phyloP scores from a whole-genome alignment of 2,329 filamentous ascomycete genomes.

The Botrytis sinoallii region DNA sequence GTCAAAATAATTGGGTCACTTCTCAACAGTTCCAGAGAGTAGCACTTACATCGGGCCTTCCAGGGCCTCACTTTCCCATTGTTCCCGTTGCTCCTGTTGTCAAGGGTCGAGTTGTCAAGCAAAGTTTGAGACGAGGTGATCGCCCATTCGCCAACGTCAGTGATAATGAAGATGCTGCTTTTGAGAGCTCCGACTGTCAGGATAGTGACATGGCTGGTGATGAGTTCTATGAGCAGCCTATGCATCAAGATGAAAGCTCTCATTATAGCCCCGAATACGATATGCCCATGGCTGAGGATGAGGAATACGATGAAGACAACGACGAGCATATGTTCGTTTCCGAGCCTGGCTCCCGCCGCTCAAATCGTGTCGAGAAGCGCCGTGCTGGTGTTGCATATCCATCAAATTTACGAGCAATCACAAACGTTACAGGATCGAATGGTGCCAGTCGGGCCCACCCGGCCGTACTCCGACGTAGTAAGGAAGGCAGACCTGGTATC shows the following conservation, averaged over 20 bases:
- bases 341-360: not conserved
- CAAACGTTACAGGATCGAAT: not conserved
- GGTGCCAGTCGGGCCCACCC: not conserved
- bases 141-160: not conserved
- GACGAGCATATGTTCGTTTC: not conserved
- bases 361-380: conserved; percentile 5
- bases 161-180: not conserved
- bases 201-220: not conserved
- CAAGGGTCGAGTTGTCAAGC: conserved; percentile 16
- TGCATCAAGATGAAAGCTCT: not conserved
- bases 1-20: not conserved
- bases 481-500: not conserved
- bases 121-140: not conserved
- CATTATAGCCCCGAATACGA: not conserved
- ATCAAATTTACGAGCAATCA: not conserved
- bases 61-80: not conserved
- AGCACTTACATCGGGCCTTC: not conserved
- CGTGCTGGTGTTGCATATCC: not conserved
- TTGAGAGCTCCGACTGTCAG: not conserved
- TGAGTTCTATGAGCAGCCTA: not conserved
- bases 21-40: conserved; percentile 1
- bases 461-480: not conserved
- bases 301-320: not conserved
- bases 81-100: not conserved
- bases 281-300: not conserved